These are phyloP conservation scores for Kalanchoe fedtschenkoi DNA, from an alignment of 164 flowering plant species.

Conservation along the genomic window DNA sequence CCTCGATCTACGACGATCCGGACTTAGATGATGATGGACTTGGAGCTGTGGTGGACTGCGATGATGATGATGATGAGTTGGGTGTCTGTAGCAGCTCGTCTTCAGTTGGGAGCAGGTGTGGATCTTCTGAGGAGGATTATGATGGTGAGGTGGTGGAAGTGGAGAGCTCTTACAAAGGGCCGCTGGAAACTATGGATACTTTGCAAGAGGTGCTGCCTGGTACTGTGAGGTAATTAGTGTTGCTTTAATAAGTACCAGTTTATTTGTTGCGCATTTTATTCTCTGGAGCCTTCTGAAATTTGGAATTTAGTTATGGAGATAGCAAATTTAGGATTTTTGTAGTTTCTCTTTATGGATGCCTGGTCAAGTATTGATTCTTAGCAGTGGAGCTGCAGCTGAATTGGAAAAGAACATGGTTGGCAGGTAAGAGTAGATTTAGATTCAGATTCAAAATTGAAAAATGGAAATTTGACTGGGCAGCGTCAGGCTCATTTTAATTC, in stretches of 20 bases:
- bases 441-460: neutral
- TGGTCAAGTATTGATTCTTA: neutral
- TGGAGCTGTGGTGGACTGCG: too few species aligned
- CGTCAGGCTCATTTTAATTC: neutral
- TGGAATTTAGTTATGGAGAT: neutral
- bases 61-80: conserved; percentile 1
- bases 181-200: conserved; percentile 55
- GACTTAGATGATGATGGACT: neutral
- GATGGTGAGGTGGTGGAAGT: too few species aligned
- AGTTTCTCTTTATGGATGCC: neutral
- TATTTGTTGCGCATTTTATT: too few species aligned
- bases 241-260: too few species aligned
- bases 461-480: neutral
- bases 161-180: conserved; percentile 55
- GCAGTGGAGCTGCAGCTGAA: neutral
- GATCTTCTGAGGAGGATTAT: conserved; percentile 25
- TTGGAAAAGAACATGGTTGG: neutral
- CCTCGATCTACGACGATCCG: neutral
- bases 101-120: conserved; percentile 57
- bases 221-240: conserved; percentile 33
- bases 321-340: neutral
- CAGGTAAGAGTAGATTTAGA: neutral
- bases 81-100: conserved; percentile 17
- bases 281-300: neutral
- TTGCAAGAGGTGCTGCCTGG: conserved; percentile 62